phyloP scores from a whole-genome alignment of 139 green algal genomes.

The Gonium pectorale region DNA sequence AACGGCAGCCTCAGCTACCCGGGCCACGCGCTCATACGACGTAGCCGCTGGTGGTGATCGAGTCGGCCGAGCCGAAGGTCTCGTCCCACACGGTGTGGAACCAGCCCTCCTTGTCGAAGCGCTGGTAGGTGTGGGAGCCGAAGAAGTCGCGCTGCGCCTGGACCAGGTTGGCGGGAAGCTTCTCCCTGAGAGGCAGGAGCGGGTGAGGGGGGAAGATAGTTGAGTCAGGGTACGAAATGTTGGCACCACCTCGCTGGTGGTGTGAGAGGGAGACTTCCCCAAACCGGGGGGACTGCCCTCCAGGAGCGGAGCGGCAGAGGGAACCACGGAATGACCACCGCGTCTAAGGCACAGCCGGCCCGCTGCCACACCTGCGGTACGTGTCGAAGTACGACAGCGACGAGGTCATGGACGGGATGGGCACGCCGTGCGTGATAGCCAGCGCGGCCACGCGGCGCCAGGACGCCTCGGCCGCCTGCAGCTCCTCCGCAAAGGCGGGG shows the following conservation, averaged over 20 bases:
- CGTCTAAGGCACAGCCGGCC: too few relatives aligned
- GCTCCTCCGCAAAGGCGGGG: conserved; percentile 82
- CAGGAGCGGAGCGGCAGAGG: too few relatives aligned
- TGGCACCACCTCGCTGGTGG: too few relatives aligned
- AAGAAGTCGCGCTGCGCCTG: conserved; percentile 99
- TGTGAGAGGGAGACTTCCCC: too few relatives aligned
- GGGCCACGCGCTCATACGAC: conserved; percentile 62
- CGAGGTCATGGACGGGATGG: conserved; percentile 86
- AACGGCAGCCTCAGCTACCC: too few relatives aligned
- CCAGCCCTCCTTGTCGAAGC: conserved; percentile 85
- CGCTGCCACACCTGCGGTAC: conserved; percentile 82
- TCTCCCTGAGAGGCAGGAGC: conserved; percentile 53
- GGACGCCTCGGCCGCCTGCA: conserved; percentile 79
- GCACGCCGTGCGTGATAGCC: conserved; percentile 72
- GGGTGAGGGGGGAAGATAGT: neutral
- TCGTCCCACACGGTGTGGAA: conserved; percentile 94
- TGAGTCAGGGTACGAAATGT: too few relatives aligned
- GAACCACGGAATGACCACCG: too few relatives aligned
- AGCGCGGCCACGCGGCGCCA: conserved; percentile 92
- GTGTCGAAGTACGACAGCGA: conserved; percentile 98
- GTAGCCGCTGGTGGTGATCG: conserved; percentile 92
- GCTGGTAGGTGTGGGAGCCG: conserved; percentile 97
- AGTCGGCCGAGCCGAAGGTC: conserved; percentile 86
- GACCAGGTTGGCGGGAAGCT: conserved; percentile 97
- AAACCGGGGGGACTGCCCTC: too few relatives aligned